These are phyloP conservation scores for Collybia nuda DNA, from an alignment of 768 basidiomycete species.

Conservation along the genomic window DNA sequence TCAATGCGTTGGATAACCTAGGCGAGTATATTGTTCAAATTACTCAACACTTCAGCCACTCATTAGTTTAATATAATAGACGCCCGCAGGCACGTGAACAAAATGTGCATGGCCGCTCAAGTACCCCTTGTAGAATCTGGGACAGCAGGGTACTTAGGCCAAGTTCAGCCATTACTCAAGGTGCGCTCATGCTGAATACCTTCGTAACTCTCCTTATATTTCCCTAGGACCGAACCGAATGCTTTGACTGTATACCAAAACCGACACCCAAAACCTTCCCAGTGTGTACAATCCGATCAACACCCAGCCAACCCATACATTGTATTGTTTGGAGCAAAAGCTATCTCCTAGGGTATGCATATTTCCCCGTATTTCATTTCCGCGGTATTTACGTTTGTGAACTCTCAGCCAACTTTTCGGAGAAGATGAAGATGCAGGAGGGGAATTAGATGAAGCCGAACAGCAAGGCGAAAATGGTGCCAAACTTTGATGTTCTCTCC, in stretches of 20 bases:
- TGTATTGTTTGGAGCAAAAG: slow-evolving; percentile 99
- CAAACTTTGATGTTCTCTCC: slow-evolving; percentile 12
- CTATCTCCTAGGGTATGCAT: slow-evolving; percentile 90
- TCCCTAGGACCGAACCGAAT: slow-evolving; percentile 80
- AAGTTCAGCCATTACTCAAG: slow-evolving; percentile 92
- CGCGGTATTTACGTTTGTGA: slow-evolving; percentile 1
- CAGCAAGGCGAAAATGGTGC: slow-evolving; percentile 91
- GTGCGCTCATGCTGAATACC: slow-evolving; percentile 34
- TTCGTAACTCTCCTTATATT: not conserved
- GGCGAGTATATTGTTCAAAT: slow-evolving; percentile 47
- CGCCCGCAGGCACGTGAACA: slow-evolving; percentile 93
- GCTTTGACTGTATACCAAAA: slow-evolving; percentile 95
- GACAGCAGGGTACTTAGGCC: slow-evolving; percentile 95
- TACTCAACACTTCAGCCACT: not conserved
- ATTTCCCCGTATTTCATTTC: slow-evolving; percentile 5
- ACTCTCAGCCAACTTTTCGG: slow-evolving; percentile 84
- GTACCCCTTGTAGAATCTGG: slow-evolving; percentile 95
- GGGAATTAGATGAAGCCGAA: slow-evolving; percentile 89
- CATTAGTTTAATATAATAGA: slow-evolving; percentile 42
- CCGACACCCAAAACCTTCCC: slow-evolving; percentile 93
- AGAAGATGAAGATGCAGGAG: slow-evolving; percentile 80
- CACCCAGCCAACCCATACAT: slow-evolving; percentile 95
- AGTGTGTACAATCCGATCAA: slow-evolving; percentile 96
- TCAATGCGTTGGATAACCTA: slow-evolving; percentile 96
- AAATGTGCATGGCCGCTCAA: slow-evolving; percentile 92